Conservation (phyloP, 2,329 filamentous ascomycete genomes). For the Mycogone perniciosa region DNA sequence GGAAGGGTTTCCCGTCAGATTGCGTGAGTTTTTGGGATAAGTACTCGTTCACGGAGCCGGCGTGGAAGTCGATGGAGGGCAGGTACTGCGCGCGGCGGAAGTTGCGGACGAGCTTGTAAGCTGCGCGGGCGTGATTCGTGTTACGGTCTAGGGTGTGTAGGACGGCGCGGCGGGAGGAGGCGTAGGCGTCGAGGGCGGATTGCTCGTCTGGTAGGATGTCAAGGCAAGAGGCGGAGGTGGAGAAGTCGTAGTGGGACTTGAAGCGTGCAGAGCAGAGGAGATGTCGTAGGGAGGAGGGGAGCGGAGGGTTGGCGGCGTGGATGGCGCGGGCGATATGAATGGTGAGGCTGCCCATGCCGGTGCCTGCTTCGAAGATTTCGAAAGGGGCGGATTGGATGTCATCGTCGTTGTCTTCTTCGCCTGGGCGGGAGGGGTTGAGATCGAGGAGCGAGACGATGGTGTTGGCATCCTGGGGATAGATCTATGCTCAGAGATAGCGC, state of each 20-base stretch:
- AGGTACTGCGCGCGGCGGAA: slow-evolving; percentile 67
- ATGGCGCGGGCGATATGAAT: slow-evolving; percentile 69
- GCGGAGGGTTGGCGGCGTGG: slow-evolving; percentile 60
- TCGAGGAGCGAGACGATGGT: slow-evolving; percentile 72
- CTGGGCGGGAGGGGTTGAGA: slow-evolving; percentile 51
- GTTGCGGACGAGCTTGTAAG: slow-evolving; percentile 56
- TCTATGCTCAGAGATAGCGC: slow-evolving; percentile 16
- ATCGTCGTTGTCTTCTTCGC: slow-evolving; percentile 28
- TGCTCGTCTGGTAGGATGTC: slow-evolving; percentile 25
- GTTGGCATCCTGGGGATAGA: slow-evolving; percentile 67
- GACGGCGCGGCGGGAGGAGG: slow-evolving; percentile 55
- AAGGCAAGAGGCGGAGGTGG: slow-evolving; percentile 16
- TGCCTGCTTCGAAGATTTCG: slow-evolving; percentile 78
- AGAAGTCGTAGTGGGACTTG: slow-evolving; percentile 12
- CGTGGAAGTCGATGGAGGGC: slow-evolving; percentile 66
- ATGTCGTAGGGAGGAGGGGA: slow-evolving; percentile 37
- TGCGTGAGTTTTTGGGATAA: slow-evolving; percentile 44
- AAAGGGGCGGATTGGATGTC: slow-evolving; percentile 36
- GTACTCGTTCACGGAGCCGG: slow-evolving; percentile 60
- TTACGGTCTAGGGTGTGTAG: slow-evolving; percentile 68
- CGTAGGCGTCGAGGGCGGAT: slow-evolving; percentile 38
- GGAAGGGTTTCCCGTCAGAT: slow-evolving; percentile 48
- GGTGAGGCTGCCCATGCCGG: slow-evolving; percentile 75
- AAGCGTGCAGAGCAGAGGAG: slow-evolving; percentile 22
- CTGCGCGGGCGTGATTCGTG: slow-evolving; percentile 54